A percentile compares a stretch with the other conserved stretches of the same genome.
Evolutionary conservation across 768 basidiomycete genomes (phyloP).

Genomic region (button mushroom (Agaricus bisporus)): DNA sequence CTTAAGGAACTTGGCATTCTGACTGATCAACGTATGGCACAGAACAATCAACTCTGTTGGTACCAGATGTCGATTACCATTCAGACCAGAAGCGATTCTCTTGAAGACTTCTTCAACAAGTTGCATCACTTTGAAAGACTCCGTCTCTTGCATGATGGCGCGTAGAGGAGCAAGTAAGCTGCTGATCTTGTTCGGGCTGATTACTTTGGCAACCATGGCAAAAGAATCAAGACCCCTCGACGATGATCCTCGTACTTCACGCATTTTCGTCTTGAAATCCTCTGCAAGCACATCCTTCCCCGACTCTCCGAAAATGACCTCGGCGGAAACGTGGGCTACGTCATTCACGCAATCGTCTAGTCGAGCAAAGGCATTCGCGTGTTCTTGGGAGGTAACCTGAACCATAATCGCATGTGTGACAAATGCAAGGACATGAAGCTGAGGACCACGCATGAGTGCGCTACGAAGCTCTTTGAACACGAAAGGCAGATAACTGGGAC

Average conservation of each 20-base stretch:
- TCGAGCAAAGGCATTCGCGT: slow-evolving; percentile 45
- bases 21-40: slow-evolving; percentile 86
- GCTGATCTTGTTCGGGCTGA: slow-evolving; percentile 74
- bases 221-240: slow-evolving; percentile 87
- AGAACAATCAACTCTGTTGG: slow-evolving; percentile 71
- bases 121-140: slow-evolving; percentile 70
- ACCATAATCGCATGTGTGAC: slow-evolving; percentile 76
- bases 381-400: slow-evolving; percentile 62
- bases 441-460: slow-evolving; percentile 86
- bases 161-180: slow-evolving; percentile 73
- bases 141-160: slow-evolving; percentile 82
- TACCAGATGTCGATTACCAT: slow-evolving; percentile 67
- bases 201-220: slow-evolving; percentile 67
- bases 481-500: slow-evolving; percentile 65
- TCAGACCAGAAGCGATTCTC: slow-evolving; percentile 77
- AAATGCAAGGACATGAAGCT: slow-evolving; percentile 87
- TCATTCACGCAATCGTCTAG: slow-evolving; percentile 78
- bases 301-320: slow-evolving; percentile 92
- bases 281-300: slow-evolving; percentile 83
- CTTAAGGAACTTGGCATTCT: slow-evolving; percentile 84
- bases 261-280: slow-evolving; percentile 92
- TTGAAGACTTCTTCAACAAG: slow-evolving; percentile 86
- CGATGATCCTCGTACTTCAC: slow-evolving; percentile 80
- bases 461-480: slow-evolving; percentile 77
- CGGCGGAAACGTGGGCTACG: slow-evolving; percentile 73